Base-by-base conservation (phyloP, 2,329 filamentous ascomycete genomes). In the Ambrosiella cleistominuta region DNA sequence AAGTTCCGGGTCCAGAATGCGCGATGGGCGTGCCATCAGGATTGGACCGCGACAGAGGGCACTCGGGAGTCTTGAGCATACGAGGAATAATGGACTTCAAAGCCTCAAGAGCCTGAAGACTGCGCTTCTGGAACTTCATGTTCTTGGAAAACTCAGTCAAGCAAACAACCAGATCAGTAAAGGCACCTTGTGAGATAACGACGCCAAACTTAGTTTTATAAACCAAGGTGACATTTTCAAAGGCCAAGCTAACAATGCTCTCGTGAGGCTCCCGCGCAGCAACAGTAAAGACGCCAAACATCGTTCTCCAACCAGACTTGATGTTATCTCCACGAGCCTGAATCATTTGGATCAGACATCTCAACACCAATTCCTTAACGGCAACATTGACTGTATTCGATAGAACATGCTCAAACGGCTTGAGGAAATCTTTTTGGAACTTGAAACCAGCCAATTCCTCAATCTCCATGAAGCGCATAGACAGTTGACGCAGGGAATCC, bases 101-200 rank as follows among this genome's bases (percentile, higher is more conserved):
- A 3, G 89, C 84, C 70, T 99, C 93, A 68, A 99, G 91, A 0
- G 93, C 91, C 66, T 95, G 89, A 57, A 99, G 70, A 15, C 90
- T 95, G 75, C 97, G 97, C 76, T 97, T 97, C 70, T 98, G 93
- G 72, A 98, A 99, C 66, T 85, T 90, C 70, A 89, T 85, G 68
- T 99, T 98, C 76, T 98, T 99, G 15, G 91, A 96, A 68, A 99
- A 99, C 68, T 97, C 89, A 0, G 94, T 98, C 62, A 99, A 73
- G 66, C 93, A 98, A 56, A 98, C 88, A 61, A 98, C 86, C 36
- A 99, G 75, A 68, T 99, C 94, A 0, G 93, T 90, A 66, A 99
- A 98, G 2, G 93, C 91, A 27, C 89, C 93, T 69, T 99, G 94
- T 0, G 88, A 88, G 60, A 99, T 93, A 60, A 98, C 90, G 6